A percentile compares a stretch with the other conserved stretches of the same genome.
phyloP scores from a whole-genome alignment of 2,329 filamentous ascomycete genomes.

The Kalmusia sp. region DNA sequence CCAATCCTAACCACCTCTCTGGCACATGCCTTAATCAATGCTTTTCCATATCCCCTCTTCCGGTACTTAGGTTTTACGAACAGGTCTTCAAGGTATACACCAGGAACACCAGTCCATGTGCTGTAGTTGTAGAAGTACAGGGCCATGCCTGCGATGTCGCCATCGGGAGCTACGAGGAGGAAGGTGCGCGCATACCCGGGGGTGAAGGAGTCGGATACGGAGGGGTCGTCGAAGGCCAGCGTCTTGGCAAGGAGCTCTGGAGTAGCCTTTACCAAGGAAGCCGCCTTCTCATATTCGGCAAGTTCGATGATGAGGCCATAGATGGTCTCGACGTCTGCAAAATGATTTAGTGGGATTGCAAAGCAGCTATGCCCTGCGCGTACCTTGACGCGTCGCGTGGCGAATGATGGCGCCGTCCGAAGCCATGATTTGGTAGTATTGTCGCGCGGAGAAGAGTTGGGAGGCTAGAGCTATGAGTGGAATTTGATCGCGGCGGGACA shows the following conservation, averaged over 20 bases:
- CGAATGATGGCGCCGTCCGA: conserved; percentile 54
- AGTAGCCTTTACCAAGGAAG: conserved; percentile 78
- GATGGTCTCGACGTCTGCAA: conserved; percentile 79
- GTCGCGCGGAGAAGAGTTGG: neutral
- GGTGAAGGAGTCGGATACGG: conserved; percentile 47
- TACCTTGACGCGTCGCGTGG: conserved; percentile 68
- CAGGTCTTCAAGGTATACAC: conserved; percentile 94
- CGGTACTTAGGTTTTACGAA: conserved; percentile 77
- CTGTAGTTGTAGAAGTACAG: conserved; percentile 96
- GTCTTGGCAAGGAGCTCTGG: conserved; percentile 74
- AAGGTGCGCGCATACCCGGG: conserved; percentile 78
- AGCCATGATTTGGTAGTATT: conserved; percentile 28
- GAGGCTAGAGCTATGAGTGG: neutral
- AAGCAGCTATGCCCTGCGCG: conserved; percentile 4
- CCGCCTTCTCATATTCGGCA: conserved; percentile 84
- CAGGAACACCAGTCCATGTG: conserved; percentile 86
- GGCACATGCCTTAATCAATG: conserved; percentile 77
- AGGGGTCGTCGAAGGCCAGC: conserved; percentile 73
- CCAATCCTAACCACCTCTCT: conserved; percentile 75
- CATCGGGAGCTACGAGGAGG: conserved; percentile 60
- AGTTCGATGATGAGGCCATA: conserved; percentile 83
- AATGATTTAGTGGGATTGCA: conserved; percentile 3
- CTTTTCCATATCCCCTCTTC: conserved; percentile 79
- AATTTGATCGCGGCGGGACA: neutral
- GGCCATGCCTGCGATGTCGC: conserved; percentile 74